Evolutionary conservation across 2,329 filamentous ascomycete genomes (phyloP).

Genomic region (Diaporthe citriasiana): DNA sequence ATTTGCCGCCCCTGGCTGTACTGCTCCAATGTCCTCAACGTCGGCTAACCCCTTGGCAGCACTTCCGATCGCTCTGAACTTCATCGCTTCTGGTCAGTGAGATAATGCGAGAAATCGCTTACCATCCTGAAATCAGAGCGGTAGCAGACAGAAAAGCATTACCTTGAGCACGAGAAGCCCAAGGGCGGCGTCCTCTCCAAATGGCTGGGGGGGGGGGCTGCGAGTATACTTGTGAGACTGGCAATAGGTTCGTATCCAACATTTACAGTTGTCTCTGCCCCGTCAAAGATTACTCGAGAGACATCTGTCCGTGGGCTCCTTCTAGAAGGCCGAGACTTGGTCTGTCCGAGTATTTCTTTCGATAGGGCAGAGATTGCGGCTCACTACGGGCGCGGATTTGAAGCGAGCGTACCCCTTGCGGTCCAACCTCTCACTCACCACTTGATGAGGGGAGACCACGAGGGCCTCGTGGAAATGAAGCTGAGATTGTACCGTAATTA

Average conservation of each 20-base stretch:
- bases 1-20: constrained; percentile 12
- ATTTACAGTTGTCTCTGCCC: constrained; percentile 55
- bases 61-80: constrained; percentile 86
- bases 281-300: constrained; percentile 8
- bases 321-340: not conserved
- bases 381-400: constrained; percentile 90
- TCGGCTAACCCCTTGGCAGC: constrained; percentile 61
- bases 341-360: constrained; percentile 12
- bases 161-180: constrained; percentile 40
- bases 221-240: constrained; percentile 48
- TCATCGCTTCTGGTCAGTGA: constrained; percentile 92
- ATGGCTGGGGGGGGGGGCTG: not conserved
- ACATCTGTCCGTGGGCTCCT: not conserved
- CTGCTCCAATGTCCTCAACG: not conserved
- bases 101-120: constrained; percentile 53
- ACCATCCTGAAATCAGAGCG: constrained; percentile 68
- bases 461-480: constrained; percentile 69
- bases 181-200: constrained; percentile 6
- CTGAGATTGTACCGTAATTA: constrained; percentile 97
- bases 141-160: constrained; percentile 63
- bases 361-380: constrained; percentile 64
- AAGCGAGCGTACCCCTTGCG: constrained; percentile 54
- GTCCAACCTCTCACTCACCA: constrained; percentile 65
- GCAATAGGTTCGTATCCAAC: constrained; percentile 61
- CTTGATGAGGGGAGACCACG: constrained; percentile 55